Evolutionary conservation across 306 rosid genomes (phyloP), one percentile per base, ranked within the genome.

Genomic region (Lupinus albus): DNA sequence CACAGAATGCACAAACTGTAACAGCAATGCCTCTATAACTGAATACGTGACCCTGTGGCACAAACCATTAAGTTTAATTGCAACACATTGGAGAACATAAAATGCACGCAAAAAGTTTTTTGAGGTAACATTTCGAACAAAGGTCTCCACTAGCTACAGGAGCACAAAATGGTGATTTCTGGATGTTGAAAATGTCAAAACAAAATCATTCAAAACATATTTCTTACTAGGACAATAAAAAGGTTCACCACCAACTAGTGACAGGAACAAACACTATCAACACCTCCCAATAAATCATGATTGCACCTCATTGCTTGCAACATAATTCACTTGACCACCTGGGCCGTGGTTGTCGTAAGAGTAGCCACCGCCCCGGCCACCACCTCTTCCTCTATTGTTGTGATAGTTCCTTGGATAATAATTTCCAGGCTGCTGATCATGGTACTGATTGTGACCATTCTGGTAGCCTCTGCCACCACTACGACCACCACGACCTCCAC

Each of bases 401-500:
- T 87, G 69, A 52, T 89, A 48, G 81, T 76, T 86, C 76, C 95
- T 86, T 4, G 77, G 91, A 73, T 94, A 76, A 72, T 93, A 86
- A 68, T 78, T 89, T 57, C 92, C 96, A 32, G 96, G 81, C 82
- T 93, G 81, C 82, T 93, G 97, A 32, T 93, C 98, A 69, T 83
- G 83, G 30, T 78, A 89, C 74, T 85, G 94, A 82, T 71, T 79
- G 52, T 89, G 89, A 49, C 96, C 99, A 76, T 82, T 86, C 76
- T 82, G 87, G 80, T 73, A 94, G 76, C 87, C 67, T 14, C 85
- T 70, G 50, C 89, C 76, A 3, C 87, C 84, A 33, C 38, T 8
- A 32, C 28, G 28, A 21, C 36, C 36, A 38, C 88, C 82, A 4
- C 98, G 86, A 28, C 93, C 84, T 47, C 96, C 97, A 51, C 96